Evolutionary conservation across 495 filamentous ascomycete species (phyloP), one percentile per base, ranked within the genome.

Genomic region (Polyplosphaeria fusca): DNA sequence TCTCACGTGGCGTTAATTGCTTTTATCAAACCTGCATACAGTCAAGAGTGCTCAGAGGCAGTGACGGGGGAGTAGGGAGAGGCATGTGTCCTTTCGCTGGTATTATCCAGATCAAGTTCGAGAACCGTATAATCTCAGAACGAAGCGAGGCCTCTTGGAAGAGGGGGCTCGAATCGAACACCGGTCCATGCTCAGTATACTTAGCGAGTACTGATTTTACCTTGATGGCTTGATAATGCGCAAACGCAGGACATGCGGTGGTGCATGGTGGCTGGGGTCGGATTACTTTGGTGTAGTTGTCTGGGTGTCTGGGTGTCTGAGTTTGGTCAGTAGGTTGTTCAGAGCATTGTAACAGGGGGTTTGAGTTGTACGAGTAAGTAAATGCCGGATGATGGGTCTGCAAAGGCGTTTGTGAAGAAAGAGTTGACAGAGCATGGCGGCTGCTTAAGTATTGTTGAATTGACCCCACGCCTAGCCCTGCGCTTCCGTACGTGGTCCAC

Each of bases 91-190:
- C 87, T 93, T 90, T 88, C 89, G 89, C 89, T 89, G 87, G 89
- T 86, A 92, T 93, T 95, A 91, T 89, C 89, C 87, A 89, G 89
- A 92, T 95, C 89, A 93, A 92, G 89, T 95, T 91, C 70, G n/a
- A n/a, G 68, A 75, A 84, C 89, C 88, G 89, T 95, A 86, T 93
- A 81, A 85, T 95, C 86, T 95, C 89, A 93, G 89, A 82, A 80
- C 78, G 76, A 80, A 70, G 38, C 4, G 58, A 47, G 51, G 44
- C 67, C 35, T 32, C 9, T 50, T 49, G 26, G 41, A 35, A 44
- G 26, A 54, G 44, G 14, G 19, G 37, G 28, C 50, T 65, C 54
- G 54, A 73, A 63, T 77, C 82, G 77, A 82, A 84, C 82, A 86
- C 82, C 81, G 81, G 82, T 80, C 72, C 82, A 86, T 79, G 77